These are phyloP conservation scores for Colletotrichum sp. DNA, from an alignment of 2,329 filamentous ascomycete genomes.

Conservation along the genomic window DNA sequence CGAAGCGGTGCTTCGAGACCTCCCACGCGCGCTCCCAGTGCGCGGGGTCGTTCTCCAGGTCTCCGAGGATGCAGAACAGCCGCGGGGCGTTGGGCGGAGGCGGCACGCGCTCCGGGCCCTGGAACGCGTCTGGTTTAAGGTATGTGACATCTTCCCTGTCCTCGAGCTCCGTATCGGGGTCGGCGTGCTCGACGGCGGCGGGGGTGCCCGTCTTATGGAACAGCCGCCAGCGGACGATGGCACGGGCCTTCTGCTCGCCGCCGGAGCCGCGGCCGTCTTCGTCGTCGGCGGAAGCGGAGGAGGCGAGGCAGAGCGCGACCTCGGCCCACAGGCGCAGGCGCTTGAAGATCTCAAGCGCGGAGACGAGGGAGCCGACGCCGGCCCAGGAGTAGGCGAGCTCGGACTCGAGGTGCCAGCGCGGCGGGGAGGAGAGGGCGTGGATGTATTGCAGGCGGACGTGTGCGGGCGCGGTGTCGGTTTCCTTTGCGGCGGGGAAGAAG, in stretches of 20 bases:
- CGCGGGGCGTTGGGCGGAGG: slow-evolving; percentile 83
- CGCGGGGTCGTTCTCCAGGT: slow-evolving; percentile 75
- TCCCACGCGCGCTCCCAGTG: slow-evolving; percentile 90
- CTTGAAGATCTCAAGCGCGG: slow-evolving; percentile 95
- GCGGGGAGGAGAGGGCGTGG: slow-evolving; percentile 82
- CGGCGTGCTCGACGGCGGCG: slow-evolving; percentile 25
- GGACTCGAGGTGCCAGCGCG: slow-evolving; percentile 91
- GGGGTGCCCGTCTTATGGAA: slow-evolving; percentile 65
- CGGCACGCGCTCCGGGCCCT: slow-evolving; percentile 71
- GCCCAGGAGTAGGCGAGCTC: slow-evolving; percentile 96
- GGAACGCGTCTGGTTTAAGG: slow-evolving; percentile 59
- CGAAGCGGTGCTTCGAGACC: slow-evolving; percentile 79
- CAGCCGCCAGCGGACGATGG: slow-evolving; percentile 78
- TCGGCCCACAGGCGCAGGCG: slow-evolving; percentile 93
- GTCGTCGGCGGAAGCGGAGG: slow-evolving; percentile 59
- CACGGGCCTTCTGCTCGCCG: slow-evolving; percentile 80
- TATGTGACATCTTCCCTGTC: slow-evolving; percentile 51
- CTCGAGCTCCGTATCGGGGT: slow-evolving; percentile 49
- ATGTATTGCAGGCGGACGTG: slow-evolving; percentile 81
- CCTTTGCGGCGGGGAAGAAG: slow-evolving; percentile 80
- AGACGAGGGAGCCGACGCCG: slow-evolving; percentile 82
- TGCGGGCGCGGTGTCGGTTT: slow-evolving; percentile 78
- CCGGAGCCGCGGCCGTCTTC: slow-evolving; percentile 57
- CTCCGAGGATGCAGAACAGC: slow-evolving; percentile 91
- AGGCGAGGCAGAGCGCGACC: slow-evolving; percentile 86